Evolutionary conservation across 129 eudicot species (phyloP), one percentile per base, ranked within the genome.

Genomic region (Solidago caesia): DNA sequence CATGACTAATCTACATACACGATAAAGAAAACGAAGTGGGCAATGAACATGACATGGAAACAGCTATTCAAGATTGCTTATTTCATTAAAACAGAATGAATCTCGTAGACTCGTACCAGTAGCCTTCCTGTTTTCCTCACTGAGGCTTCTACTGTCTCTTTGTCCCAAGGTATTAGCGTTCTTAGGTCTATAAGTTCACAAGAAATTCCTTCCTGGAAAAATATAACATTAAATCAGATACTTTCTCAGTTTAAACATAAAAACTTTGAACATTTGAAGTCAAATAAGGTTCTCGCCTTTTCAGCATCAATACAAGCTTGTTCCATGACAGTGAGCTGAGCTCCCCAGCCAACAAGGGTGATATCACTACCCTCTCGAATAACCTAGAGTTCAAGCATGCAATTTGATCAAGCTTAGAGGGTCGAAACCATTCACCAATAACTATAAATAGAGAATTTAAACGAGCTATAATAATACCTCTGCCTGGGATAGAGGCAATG

Each of bases 271-370:
- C 45, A n/a, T 15, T 49, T 33, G 43, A 46, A 68, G 44, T 69
- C 70, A 2, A 61, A 70, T 8, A 53, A 47, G 8, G 3, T 75
- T 25, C 75, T 45, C 68, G 87, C 99, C 97, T 94, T 94, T 87
- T 82, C 90, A 57, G 99, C 99, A 29, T 94, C 97, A 44, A 67
- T 72, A 63, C 97, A 91, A 62, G 96, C 99, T 79, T 94, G 91
- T 81, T 88, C 89, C 99, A 94, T 94, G 53, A 87, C 67, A 63
- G 96, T 52, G 21, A 94, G 86, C 85, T 94, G 99, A 82, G 99
- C 99, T 69, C 99, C 99, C 99, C 99, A 94, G 42, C 99, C 99
- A 72, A 94, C 96, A 58, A 94, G 93, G 72, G 97, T 94, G 57
- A 94, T 91, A 81, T 94, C 99, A 58, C 84, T 85, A 39, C 99